phyloP scores from a whole-genome alignment of 768 basidiomycete species.

The Amanita rimosa region DNA sequence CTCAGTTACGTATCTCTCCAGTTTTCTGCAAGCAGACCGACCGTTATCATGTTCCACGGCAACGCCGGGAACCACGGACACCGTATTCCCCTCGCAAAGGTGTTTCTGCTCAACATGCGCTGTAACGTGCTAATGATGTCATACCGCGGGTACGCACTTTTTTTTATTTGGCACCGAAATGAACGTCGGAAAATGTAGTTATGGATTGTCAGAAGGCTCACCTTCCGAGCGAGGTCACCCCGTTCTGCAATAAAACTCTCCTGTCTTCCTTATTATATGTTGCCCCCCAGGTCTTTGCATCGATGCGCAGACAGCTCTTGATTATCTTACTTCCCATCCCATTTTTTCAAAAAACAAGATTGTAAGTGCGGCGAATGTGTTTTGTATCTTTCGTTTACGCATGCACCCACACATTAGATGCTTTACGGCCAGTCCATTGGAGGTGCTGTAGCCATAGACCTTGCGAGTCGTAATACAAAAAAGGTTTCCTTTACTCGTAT shows the following conservation, averaged over 20 bases:
- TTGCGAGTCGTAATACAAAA: conserved; percentile 66
- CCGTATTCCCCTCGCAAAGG: conserved; percentile 74
- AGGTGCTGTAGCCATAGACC: conserved; percentile 85
- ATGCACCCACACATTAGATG: conserved; percentile 33
- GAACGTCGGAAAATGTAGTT: conserved; percentile 34
- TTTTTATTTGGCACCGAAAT: neutral
- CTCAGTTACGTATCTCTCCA: conserved; percentile 8
- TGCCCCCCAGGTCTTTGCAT: conserved; percentile 54
- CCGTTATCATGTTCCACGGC: conserved; percentile 90
- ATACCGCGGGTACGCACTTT: conserved; percentile 69
- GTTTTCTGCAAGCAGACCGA: conserved; percentile 54
- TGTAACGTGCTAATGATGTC: conserved; percentile 94
- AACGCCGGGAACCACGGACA: conserved; percentile 85
- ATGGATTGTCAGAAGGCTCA: conserved; percentile 78
- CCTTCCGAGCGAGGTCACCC: conserved; percentile 72
- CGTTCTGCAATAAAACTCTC: neutral
- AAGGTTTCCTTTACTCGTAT: conserved; percentile 32
- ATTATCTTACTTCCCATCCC: conserved; percentile 59
- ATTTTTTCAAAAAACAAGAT: conserved; percentile 54
- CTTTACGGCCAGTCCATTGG: conserved; percentile 85
- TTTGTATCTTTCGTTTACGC: neutral
- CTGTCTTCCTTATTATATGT: neutral
- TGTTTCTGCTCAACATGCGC: conserved; percentile 73
- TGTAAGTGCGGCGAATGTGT: conserved; percentile 25
- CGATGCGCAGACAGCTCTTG: conserved; percentile 77